Base-by-base conservation (phyloP, 345 rosid genomes). In the Gossypium australe region DNA sequence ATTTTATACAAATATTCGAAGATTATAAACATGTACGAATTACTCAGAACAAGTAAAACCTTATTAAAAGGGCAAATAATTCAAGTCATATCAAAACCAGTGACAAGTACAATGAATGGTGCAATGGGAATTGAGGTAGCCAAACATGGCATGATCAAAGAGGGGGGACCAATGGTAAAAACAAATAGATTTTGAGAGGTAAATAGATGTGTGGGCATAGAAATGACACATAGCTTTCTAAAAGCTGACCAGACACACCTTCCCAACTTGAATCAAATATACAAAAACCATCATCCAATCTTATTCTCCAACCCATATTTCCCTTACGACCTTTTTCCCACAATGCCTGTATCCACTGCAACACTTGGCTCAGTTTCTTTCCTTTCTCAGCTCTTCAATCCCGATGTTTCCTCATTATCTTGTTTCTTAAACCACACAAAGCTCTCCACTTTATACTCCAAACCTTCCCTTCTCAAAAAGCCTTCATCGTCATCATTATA, bases 361-460 rank as follows among this genome's bases (percentile, higher is more conserved):
- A 64, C 69, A 41, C 14, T 64, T 9, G 69, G 69, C 27, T 64
- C 69, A 41, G 49, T 41, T 41, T 75, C 80, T 20, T 82, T 75
- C 70, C 76, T 73, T 3, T 78, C 84, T 38, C 80, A 78, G 56
- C 80, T 82, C 77, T 67, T 83, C 67, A 80, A 77, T 2, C 76
- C 79, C 27, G 82, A 80, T 27, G 45, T 74, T 8, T 72, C 52
- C 70, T 72, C 71, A 38, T 78, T 43, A 38, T 29, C 49, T 12
- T 78, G 53, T 60, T 78, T 17, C 67, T 51, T 77, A 44, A 67
- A 71, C 72, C 78, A 82, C 57, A 79, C 78, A 58, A 74, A 56
- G 73, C 76, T 76, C 45, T 58, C 75, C 22, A 76, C 75, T 0
- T 69, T 41, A 66, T 25, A 71, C 49, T 67, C 29, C 76, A 59